Evolutionary conservation across 352 stramenopile genomes (phyloP).

Genomic region (Phytophthora sojae): DNA sequence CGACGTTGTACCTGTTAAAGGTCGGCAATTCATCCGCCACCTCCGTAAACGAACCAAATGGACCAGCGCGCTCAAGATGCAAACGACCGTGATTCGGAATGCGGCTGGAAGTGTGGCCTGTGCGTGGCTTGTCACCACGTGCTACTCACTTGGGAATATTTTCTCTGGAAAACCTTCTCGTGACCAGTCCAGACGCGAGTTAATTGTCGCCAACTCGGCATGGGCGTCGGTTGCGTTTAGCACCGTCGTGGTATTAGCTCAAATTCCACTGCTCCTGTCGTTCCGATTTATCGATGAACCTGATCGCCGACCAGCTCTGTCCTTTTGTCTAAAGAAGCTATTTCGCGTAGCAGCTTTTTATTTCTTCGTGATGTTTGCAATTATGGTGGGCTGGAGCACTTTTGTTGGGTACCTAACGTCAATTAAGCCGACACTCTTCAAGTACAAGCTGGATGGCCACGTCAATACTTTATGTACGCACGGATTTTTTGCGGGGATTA

Average conservation of each 20-base stretch:
- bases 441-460: slow-evolving; percentile 28
- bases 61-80: slow-evolving; percentile 5
- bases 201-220: slow-evolving; percentile 16
- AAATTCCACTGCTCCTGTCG: slow-evolving; percentile 15
- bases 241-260: slow-evolving; percentile 8
- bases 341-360: not conserved
- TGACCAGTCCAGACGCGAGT: slow-evolving; percentile 21
- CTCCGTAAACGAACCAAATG: not conserved
- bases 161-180: slow-evolving; percentile 20
- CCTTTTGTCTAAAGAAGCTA: slow-evolving; percentile 31
- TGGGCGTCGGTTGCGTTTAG: slow-evolving; percentile 24
- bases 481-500: slow-evolving; percentile 19
- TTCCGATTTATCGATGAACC: slow-evolving; percentile 15
- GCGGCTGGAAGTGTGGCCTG: slow-evolving; percentile 16
- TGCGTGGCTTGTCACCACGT: slow-evolving; percentile 24
- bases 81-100: slow-evolving; percentile 15
- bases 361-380: slow-evolving; percentile 13
- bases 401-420: slow-evolving; percentile 16
- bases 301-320: slow-evolving; percentile 12
- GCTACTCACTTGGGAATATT: slow-evolving; percentile 21
- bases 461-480: slow-evolving; percentile 11
- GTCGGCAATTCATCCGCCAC: not conserved
- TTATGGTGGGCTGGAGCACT: slow-evolving; percentile 8
- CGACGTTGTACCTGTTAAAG: not conserved
- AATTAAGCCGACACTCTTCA: slow-evolving; percentile 8